Percentiles rank a stretch among this genome's conserved stretches.
Conservation (phyloP, 176 grass and related monocot genomes). For the Carex myosuroides region DNA sequence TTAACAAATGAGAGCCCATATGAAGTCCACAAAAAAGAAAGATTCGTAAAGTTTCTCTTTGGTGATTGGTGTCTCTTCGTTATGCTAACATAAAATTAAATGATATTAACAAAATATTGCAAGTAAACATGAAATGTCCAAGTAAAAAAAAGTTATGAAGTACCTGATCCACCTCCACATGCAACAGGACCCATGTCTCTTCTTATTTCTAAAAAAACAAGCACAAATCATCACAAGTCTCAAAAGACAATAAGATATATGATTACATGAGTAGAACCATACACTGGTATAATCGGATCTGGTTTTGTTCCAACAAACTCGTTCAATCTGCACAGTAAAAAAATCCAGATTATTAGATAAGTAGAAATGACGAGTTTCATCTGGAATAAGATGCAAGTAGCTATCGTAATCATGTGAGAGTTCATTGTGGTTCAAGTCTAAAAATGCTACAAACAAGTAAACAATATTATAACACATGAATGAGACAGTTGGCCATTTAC, state of each 20-base stretch:
- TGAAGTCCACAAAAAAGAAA: neutral
- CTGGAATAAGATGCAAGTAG: constrained; percentile 2
- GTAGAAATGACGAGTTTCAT: neutral
- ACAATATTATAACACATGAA: neutral
- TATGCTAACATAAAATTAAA: neutral
- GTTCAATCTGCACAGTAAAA: constrained; percentile 52
- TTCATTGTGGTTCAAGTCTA: neutral
- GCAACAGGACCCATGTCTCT: constrained; percentile 38
- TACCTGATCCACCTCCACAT: constrained; percentile 72
- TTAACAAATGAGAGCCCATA: neutral
- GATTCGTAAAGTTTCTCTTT: neutral
- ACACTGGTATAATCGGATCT: constrained; percentile 83
- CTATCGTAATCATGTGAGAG: neutral
- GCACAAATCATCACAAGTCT: constrained; percentile 16
- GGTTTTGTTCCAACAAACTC: constrained; percentile 75
- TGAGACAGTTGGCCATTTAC: neutral
- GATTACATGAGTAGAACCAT: constrained; percentile 32
- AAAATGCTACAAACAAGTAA: neutral
- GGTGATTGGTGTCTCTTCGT: neutral
- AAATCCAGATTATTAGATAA: constrained; percentile 1
- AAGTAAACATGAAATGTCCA: neutral
- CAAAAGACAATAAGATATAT: constrained; percentile 16
- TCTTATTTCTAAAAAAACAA: constrained; percentile 56
- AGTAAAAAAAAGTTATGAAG: neutral
- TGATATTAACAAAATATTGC: neutral